Evolutionary conservation across 2,329 filamentous ascomycete species (phyloP), one percentile per base, ranked within the genome.

Genomic region (Sporothrix inflata): DNA sequence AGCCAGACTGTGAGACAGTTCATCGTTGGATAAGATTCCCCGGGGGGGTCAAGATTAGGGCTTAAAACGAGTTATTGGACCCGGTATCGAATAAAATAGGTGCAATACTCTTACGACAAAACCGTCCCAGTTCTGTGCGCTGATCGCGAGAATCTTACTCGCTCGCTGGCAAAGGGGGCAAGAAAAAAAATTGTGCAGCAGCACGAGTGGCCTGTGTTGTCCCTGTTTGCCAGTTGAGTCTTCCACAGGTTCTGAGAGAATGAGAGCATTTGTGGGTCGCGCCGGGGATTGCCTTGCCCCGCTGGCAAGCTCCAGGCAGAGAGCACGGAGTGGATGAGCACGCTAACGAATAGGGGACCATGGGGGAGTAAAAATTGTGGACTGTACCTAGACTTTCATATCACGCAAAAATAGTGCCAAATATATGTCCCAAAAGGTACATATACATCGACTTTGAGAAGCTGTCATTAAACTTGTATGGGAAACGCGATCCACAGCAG

Each of bases 401-500:
- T 7, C 11, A 3, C 9, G 24, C 12, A 3, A 30, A 55, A 30
- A 30, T 4, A 19, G 4, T 24, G 27, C 24, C 8, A 34, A 60
- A 16, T 9, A n/a, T 1, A 2, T 14, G 24, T 5, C 27, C 3
- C 9, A 27, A 27, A 14, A 60, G 21, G 67, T 69, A 45, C 8
- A 24, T 60, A 3, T 69, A 69, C 68, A 38, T 30, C 2, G 3
- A 19, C 0, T n/a, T 21, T 16, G n/a, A 38, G 45, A 14, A 45
- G 21, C 45, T 55, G 69, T 71, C 47, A 71, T 71, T 71, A 53
- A 71, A 71, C 45, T 30, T 65, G 60, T 61, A 19, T 40, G 30
- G 51, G 34, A 51, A 61, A 27, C 57, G 69, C 45, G 69, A 66
- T 66, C 57, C 69, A 71, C 69, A 42, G 60, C 69, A 55, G 16